phyloP scores from a whole-genome alignment of 768 basidiomycete species.

The Macrocybe gigantea region DNA sequence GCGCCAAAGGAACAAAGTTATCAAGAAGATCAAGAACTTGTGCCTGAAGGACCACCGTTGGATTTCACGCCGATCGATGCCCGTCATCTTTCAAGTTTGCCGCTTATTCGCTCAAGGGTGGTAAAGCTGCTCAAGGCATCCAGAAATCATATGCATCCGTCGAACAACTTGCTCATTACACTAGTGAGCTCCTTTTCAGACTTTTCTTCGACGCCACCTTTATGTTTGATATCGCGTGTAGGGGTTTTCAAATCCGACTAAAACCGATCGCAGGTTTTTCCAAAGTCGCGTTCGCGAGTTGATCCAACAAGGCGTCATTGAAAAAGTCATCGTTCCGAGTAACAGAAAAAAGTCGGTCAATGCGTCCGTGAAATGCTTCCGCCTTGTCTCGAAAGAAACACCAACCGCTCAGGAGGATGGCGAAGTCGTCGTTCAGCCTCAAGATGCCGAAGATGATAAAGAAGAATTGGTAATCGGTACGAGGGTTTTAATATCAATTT shows the following conservation, averaged over 20 bases:
- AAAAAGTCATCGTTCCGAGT: slow-evolving; percentile 66
- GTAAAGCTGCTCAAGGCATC: slow-evolving; percentile 67
- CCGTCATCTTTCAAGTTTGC: slow-evolving; percentile 70
- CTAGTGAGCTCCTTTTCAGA: slow-evolving; percentile 43
- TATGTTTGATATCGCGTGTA: slow-evolving; percentile 18
- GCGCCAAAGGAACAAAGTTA: too few species aligned
- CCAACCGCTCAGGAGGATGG: slow-evolving; percentile 26
- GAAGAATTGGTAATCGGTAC: slow-evolving; percentile 21
- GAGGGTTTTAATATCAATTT: background rate
- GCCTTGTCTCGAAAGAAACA: slow-evolving; percentile 46
- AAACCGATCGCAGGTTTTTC: slow-evolving; percentile 80
- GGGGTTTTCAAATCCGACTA: slow-evolving; percentile 74
- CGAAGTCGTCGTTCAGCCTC: slow-evolving; percentile 29
- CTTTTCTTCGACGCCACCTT: background rate
- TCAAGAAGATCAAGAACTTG: slow-evolving; percentile 24
- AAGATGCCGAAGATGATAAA: slow-evolving; percentile 35
- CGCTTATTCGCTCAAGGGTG: slow-evolving; percentile 65
- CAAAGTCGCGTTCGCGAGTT: slow-evolving; percentile 68
- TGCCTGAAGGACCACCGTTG: slow-evolving; percentile 25
- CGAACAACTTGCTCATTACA: slow-evolving; percentile 70
- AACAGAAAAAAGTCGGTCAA: slow-evolving; percentile 41
- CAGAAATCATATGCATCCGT: slow-evolving; percentile 63
- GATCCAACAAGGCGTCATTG: slow-evolving; percentile 66
- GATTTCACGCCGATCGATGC: slow-evolving; percentile 72
- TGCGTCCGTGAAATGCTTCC: slow-evolving; percentile 58